These are phyloP conservation scores for Solanum tarapatanum DNA, from an alignment of 257 asterid genomes.

Conservation along the genomic window DNA sequence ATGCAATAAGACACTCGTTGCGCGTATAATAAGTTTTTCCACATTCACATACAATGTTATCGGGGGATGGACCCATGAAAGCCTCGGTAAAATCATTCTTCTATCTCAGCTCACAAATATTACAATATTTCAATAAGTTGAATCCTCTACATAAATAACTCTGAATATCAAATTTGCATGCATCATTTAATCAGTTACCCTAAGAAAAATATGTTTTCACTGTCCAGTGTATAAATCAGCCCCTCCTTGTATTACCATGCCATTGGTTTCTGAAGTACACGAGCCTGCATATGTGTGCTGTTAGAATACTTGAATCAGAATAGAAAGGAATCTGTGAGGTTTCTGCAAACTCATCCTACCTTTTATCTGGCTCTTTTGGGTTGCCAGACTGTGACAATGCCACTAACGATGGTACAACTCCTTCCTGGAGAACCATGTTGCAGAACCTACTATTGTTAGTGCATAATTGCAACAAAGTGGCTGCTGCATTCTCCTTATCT, in stretches of 20 bases:
- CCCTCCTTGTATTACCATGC: no score
- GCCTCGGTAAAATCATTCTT: background rate
- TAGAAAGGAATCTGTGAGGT: background rate
- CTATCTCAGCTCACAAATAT: background rate
- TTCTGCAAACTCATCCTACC: background rate
- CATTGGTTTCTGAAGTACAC: background rate
- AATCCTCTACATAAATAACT: background rate
- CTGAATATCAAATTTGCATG: background rate
- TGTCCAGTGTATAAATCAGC: no score
- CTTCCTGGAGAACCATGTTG: background rate
- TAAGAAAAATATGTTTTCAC: no score
- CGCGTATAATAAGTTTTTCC: background rate
- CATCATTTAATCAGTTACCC: background rate
- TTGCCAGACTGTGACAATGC: no score
- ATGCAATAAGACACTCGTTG: background rate
- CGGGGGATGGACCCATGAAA: background rate
- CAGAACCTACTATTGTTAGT: background rate
- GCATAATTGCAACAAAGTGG: background rate
- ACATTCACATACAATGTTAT: background rate
- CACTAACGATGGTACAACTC: background rate
- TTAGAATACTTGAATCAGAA: background rate
- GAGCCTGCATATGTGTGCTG: no score
- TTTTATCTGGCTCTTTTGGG: background rate
- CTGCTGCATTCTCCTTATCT: background rate
- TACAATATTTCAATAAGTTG: background rate